phyloP scores from a whole-genome alignment of 140 eudicot genomes.

The Stevia rebaudiana region DNA sequence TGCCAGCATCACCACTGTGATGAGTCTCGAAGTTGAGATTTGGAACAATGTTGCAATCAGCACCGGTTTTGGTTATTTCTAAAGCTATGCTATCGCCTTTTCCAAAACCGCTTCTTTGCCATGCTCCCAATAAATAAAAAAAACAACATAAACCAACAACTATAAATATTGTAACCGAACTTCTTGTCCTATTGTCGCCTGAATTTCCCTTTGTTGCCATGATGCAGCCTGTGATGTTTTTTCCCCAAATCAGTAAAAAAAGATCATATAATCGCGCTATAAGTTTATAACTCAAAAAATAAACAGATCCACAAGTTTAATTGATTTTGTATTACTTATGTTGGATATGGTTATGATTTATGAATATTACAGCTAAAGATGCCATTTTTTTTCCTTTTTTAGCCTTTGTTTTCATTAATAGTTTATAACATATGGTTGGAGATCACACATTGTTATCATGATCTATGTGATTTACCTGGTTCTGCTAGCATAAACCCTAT shows the following conservation, averaged over 20 bases:
- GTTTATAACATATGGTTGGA: neutral
- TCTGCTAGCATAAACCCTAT: slow-evolving; percentile 8
- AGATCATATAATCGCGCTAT: neutral
- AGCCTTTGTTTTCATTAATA: neutral
- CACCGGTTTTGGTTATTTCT: slow-evolving; percentile 46
- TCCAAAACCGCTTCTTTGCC: slow-evolving; percentile 63
- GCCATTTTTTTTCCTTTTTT: neutral
- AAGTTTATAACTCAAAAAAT: neutral
- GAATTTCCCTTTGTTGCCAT: slow-evolving; percentile 46
- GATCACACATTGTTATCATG: neutral
- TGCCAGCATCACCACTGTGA: slow-evolving; percentile 38
- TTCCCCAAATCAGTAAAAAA: neutral
- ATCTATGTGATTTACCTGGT: slow-evolving; percentile 5
- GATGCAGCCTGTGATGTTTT: slow-evolving; percentile 25
- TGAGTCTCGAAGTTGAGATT: slow-evolving; percentile 54
- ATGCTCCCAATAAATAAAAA: slow-evolving; percentile 58
- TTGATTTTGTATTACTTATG: neutral
- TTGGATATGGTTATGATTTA: neutral
- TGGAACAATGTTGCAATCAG: slow-evolving; percentile 46
- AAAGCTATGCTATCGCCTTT: slow-evolving; percentile 56
- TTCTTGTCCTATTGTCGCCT: slow-evolving; percentile 51
- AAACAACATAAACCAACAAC: slow-evolving; percentile 51
- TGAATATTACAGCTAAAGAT: neutral
- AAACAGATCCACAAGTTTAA: neutral
- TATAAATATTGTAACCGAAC: slow-evolving; percentile 45